Evolutionary conservation across 2,329 filamentous ascomycete genomes (phyloP).

Genomic region (Ascomycota sp.): DNA sequence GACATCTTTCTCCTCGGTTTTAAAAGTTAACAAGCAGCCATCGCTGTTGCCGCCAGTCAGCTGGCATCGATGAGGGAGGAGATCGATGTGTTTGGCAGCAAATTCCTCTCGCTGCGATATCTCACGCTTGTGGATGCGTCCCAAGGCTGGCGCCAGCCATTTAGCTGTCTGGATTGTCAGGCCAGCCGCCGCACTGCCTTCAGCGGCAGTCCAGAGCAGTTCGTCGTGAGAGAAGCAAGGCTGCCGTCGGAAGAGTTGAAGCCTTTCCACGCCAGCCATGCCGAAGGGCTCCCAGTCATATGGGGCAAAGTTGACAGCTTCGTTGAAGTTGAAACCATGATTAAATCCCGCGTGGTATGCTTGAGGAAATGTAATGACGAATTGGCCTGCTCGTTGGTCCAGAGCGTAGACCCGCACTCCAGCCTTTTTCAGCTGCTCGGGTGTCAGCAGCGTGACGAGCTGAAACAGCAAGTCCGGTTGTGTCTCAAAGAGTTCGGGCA

Average conservation of each 20-base stretch:
- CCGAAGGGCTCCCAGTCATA: conserved; percentile 88
- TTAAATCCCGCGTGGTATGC: conserved; percentile 97
- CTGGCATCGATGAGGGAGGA: conserved; percentile 28
- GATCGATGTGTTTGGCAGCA: conserved; percentile 37
- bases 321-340: conserved; percentile 96
- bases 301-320: conserved; percentile 94
- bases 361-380: conserved; percentile 89
- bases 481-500: conserved; percentile 88
- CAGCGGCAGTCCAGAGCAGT: conserved; percentile 70
- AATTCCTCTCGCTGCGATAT: conserved; percentile 44
- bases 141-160: conserved; percentile 76
- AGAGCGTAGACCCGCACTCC: conserved; percentile 82
- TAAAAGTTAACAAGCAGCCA: conserved; percentile 36
- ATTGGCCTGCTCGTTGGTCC: conserved; percentile 88
- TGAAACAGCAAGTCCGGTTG: conserved; percentile 93
- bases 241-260: conserved; percentile 72
- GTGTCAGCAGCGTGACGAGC: conserved; percentile 83
- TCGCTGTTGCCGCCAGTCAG: conserved; percentile 20
- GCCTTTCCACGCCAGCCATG: conserved; percentile 59
- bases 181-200: conserved; percentile 41
- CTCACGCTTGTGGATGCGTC: conserved; percentile 57
- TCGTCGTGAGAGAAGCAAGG: conserved; percentile 97
- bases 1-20: conserved; percentile 49
- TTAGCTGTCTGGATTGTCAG: conserved; percentile 72
- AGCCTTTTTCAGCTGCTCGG: conserved; percentile 77